A percentile compares a stretch with the other conserved stretches of the same genome.
phyloP scores from a whole-genome alignment of 306 rosid species.

The barrel medic (Medicago truncatula) region MtrunA17r5.0-ANR NC_053045.1:36862501-36863000 shows the following conservation, averaged over 20 bases:
- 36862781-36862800: background rate
- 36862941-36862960: constrained; percentile 41
- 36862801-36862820: constrained; percentile 69
- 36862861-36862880: constrained; percentile 75
- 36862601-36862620: constrained; percentile 63
- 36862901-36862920: constrained; percentile 45
- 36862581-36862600: constrained; percentile 57
- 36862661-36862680: background rate
- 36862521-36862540: background rate
- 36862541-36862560: constrained; percentile 51
- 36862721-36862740: constrained; percentile 41
- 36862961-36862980: constrained; percentile 58
- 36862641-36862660: constrained; percentile 61
- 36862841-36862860: constrained; percentile 62
- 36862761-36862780: constrained; percentile 59
- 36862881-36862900: constrained; percentile 55
- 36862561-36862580: constrained; percentile 68
- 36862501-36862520: background rate
- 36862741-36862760: constrained; percentile 84
- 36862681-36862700: constrained; percentile 49
- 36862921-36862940: constrained; percentile 57
- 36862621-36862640: constrained; percentile 62
- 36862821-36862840: constrained; percentile 49
- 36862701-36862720: constrained; percentile 58
- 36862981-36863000: constrained; percentile 87